Evolutionary conservation across 208 protist species (phyloP).

Genomic region (Leishmania mexicana): DNA sequence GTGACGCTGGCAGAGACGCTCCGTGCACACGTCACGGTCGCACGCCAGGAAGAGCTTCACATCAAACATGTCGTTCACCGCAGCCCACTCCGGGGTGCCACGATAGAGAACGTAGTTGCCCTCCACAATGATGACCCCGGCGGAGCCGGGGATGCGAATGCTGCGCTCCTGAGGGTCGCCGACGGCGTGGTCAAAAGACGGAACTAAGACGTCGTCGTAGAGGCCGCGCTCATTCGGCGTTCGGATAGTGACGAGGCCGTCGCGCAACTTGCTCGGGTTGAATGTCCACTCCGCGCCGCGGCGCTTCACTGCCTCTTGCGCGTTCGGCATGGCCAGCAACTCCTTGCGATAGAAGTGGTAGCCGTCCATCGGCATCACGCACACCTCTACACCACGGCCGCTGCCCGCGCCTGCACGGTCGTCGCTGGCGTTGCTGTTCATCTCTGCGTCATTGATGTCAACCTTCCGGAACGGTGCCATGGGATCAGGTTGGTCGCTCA

Average conservation of each 20-base stretch:
- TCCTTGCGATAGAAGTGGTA: slow-evolving; percentile 71
- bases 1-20: slow-evolving; percentile 65
- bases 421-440: slow-evolving; percentile 2
- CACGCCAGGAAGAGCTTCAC: slow-evolving; percentile 65
- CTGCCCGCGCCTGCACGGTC: background rate
- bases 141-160: slow-evolving; percentile 45
- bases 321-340: slow-evolving; percentile 59
- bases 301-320: slow-evolving; percentile 52
- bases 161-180: slow-evolving; percentile 62
- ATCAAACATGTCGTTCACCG: slow-evolving; percentile 61
- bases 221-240: slow-evolving; percentile 29
- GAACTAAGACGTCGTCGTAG: slow-evolving; percentile 63
- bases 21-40: slow-evolving; percentile 38
- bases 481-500: slow-evolving; percentile 24
- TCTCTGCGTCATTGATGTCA: slow-evolving; percentile 22
- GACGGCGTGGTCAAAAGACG: slow-evolving; percentile 76
- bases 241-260: slow-evolving; percentile 50
- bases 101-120: slow-evolving; percentile 81
- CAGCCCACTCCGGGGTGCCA: slow-evolving; percentile 62
- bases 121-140: slow-evolving; percentile 69
- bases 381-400: slow-evolving; percentile 34
- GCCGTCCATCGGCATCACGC: slow-evolving; percentile 84
- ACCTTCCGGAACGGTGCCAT: slow-evolving; percentile 5
- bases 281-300: slow-evolving; percentile 88
- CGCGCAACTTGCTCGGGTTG: slow-evolving; percentile 52